These are phyloP conservation scores for Scutellaria minor DNA, from an alignment of 257 asterid genomes.

Conservation along the genomic window DNA sequence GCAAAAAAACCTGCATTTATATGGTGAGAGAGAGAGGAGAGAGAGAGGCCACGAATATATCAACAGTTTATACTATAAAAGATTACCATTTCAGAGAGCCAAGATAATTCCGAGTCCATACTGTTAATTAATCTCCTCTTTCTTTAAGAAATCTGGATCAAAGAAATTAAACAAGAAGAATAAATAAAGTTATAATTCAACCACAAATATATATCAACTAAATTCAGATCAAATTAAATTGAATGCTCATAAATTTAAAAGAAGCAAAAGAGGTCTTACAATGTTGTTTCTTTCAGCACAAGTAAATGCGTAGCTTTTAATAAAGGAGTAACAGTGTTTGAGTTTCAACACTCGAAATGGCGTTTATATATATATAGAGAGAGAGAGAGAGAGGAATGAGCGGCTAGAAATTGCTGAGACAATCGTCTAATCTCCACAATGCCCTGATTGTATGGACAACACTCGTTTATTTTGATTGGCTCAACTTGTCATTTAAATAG, in stretches of 20 bases:
- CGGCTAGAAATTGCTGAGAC: constrained; percentile 5
- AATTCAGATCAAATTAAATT: no score
- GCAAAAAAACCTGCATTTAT: not conserved
- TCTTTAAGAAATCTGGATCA: not conserved
- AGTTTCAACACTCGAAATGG: no score
- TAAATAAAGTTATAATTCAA: not conserved
- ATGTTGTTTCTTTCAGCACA: no score
- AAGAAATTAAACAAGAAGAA: not conserved
- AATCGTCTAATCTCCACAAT: constrained; percentile 20
- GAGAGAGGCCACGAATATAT: not conserved
- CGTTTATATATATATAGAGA: not conserved
- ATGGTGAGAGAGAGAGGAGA: not conserved
- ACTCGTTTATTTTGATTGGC: constrained; percentile 16
- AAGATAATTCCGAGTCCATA: constrained; percentile 31
- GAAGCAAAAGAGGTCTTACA: no score
- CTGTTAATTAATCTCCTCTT: no score
- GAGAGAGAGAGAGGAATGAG: not conserved
- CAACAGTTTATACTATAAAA: not conserved
- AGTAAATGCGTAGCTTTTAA: no score
- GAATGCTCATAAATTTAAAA: no score
- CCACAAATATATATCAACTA: no score
- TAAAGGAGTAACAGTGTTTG: no score
- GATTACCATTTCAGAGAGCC: constrained; percentile 37
- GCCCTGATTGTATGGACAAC: constrained; percentile 27
- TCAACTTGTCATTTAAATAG: not conserved